Evolutionary conservation across 495 filamentous ascomycete species (phyloP).

Genomic region (Margaritispora aquatica): DNA sequence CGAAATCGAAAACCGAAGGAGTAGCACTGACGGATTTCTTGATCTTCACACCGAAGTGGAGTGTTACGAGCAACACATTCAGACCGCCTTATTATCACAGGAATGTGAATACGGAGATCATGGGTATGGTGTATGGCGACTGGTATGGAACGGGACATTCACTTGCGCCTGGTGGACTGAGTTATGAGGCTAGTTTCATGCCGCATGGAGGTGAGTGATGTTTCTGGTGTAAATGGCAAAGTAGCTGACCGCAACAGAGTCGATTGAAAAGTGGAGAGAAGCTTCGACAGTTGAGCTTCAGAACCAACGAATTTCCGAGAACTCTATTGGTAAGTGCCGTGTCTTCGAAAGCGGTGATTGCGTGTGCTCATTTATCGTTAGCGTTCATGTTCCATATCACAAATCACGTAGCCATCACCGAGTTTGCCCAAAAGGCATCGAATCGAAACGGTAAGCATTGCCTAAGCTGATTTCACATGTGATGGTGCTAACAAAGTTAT

Average conservation of each 20-base stretch:
- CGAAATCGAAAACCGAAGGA: conserved; percentile 48
- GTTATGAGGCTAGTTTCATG: conserved; percentile 1
- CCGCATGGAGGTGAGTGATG: not conserved
- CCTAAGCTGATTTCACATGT: not conserved
- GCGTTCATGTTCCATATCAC: conserved; percentile 1
- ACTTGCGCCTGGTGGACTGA: not conserved
- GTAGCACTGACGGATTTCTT: conserved; percentile 77
- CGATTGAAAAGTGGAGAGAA: not conserved
- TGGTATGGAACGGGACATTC: not conserved
- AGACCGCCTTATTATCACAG: conserved; percentile 60
- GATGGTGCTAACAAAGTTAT: not conserved
- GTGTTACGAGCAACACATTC: conserved; percentile 40
- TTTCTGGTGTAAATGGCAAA: not conserved
- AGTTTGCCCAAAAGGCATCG: not conserved
- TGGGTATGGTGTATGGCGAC: conserved; percentile 37
- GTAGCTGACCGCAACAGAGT: not conserved
- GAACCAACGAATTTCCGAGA: not conserved
- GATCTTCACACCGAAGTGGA: conserved; percentile 77
- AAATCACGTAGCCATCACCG: not conserved
- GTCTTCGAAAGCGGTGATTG: not conserved
- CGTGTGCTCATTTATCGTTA: not conserved
- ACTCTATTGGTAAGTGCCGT: not conserved
- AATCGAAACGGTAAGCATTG: not conserved
- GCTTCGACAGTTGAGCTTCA: not conserved
- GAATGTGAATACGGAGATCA: conserved; percentile 59